Base-by-base conservation (phyloP, 345 rosid species). In the Bruguiera parviflora region DNA sequence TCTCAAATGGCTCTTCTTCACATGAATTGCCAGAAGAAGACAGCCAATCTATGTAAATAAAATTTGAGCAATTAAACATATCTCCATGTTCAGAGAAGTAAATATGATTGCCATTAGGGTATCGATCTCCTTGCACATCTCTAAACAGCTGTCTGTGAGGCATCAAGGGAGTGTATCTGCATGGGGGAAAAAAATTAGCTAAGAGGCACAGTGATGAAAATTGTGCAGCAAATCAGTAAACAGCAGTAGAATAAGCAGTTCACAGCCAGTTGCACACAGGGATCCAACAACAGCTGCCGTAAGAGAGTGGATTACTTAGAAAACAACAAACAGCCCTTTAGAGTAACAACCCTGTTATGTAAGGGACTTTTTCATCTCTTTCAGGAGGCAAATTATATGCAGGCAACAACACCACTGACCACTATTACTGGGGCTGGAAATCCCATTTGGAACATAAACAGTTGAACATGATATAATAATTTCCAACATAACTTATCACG, bases 1-100 rank as follows among this genome's bases (percentile, higher is more conserved):
- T 96, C 80, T 85, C 89, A 72, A 78, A 84, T 58, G 80, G 88
- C 75, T 96, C 97, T 53, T 90, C 96, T 64, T 96, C 97, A 19
- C 89, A 90, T 67, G 96, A 90, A 75, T 87, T 92, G 68, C 91
- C 98, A 1, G 96, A 89, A 32, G 98, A 96, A 5, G 98, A 96
- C 46, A 96, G 87, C 92, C 97, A 86, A 74, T 92, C 98, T 37
- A 92, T 73, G 79, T 96, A 98, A 73, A 96, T 80, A 78, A 96
- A 96, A 82, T 96, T 96, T 39, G 97, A 96, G 82, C 75, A 86
- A 75, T 82, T 90, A 64, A 84, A 82, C 65, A 71, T 63, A 78
- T 84, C 96, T 65, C 86, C 87, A 51, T 85, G 82, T 70, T 89
- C 97, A 55, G 86, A 87, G 71, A 80, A 84, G 91, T 55, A 81